Evolutionary conservation across 2,329 filamentous ascomycete genomes (phyloP).

Genomic region (Pestalotiopsis sp.): DNA sequence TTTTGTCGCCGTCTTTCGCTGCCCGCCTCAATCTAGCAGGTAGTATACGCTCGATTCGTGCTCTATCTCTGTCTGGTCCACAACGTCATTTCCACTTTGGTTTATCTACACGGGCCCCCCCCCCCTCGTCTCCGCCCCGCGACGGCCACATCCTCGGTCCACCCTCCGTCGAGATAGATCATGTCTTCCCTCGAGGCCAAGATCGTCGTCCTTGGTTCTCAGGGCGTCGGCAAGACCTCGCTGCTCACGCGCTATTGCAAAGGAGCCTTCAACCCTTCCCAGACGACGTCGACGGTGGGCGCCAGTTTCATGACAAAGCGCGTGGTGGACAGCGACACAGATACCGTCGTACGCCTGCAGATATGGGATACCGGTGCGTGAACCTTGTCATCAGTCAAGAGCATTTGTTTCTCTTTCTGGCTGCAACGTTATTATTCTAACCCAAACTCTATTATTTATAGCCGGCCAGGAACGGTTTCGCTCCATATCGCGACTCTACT

Average conservation of each 20-base stretch:
- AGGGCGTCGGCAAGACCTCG: constrained; percentile 79
- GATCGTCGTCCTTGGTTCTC: constrained; percentile 77
- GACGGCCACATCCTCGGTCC: background rate
- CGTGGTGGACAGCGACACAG: constrained; percentile 79
- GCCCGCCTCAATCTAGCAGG: too few relatives aligned
- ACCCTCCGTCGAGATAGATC: constrained; percentile 5
- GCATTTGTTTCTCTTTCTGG: background rate
- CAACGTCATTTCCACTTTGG: background rate
- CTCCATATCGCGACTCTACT: constrained; percentile 92
- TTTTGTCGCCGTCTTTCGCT: background rate
- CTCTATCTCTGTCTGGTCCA: background rate
- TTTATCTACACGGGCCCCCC: background rate
- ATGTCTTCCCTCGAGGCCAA: constrained; percentile 74
- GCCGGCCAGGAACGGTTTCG: constrained; percentile 94
- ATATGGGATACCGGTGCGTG: constrained; percentile 84
- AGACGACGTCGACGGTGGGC: constrained; percentile 71
- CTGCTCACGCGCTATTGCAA: constrained; percentile 77
- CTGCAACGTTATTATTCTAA: constrained; percentile 14
- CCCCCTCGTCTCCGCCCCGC: background rate
- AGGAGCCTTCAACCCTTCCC: constrained; percentile 66
- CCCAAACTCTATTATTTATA: constrained; percentile 22
- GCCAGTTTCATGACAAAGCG: constrained; percentile 79
- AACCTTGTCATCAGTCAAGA: background rate
- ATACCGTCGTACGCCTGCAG: constrained; percentile 85
- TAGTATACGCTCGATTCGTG: background rate